Conservation (phyloP, 441 rosid genomes). For the Populus hybrid region DNA sequence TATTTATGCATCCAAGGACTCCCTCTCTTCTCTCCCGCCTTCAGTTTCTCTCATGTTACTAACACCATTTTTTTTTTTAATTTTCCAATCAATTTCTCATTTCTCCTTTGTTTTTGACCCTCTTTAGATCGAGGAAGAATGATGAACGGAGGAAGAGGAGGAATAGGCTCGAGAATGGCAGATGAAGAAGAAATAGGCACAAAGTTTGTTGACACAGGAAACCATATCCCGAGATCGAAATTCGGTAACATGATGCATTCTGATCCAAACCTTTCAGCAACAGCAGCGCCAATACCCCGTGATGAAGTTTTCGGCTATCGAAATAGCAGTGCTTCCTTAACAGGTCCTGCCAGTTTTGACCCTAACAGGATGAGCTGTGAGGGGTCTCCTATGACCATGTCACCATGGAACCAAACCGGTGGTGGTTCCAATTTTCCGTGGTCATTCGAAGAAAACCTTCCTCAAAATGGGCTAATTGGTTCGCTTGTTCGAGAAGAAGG, state of each 20-base stretch:
- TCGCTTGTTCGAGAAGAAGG: conserved; percentile 90
- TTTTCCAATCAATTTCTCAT: neutral
- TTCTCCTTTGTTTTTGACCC: neutral
- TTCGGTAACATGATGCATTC: conserved; percentile 44
- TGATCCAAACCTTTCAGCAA: conserved; percentile 48
- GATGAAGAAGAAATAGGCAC: conserved; percentile 20
- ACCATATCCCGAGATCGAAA: conserved; percentile 44
- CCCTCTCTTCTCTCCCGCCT: conserved; percentile 30
- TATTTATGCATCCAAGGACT: conserved; percentile 21
- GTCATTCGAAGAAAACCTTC: conserved; percentile 35
- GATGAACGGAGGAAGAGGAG: neutral
- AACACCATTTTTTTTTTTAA: neutral
- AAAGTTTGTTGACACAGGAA: conserved; percentile 40
- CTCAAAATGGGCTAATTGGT: conserved; percentile 61
- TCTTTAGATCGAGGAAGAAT: neutral
- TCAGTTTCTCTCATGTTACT: neutral
- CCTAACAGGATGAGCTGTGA: conserved; percentile 63
- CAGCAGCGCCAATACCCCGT: neutral
- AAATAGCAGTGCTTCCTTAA: conserved; percentile 66
- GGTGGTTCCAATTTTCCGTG: conserved; percentile 43
- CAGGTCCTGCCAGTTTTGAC: conserved; percentile 41
- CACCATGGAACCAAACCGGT: conserved; percentile 83
- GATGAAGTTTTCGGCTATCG: conserved; percentile 54
- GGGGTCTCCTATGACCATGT: conserved; percentile 90
- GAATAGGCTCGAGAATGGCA: conserved; percentile 20